Evolutionary conservation across 345 rosid genomes (phyloP), one percentile per base, ranked within the genome.

Genomic region (Eucalyptus marginata): DNA sequence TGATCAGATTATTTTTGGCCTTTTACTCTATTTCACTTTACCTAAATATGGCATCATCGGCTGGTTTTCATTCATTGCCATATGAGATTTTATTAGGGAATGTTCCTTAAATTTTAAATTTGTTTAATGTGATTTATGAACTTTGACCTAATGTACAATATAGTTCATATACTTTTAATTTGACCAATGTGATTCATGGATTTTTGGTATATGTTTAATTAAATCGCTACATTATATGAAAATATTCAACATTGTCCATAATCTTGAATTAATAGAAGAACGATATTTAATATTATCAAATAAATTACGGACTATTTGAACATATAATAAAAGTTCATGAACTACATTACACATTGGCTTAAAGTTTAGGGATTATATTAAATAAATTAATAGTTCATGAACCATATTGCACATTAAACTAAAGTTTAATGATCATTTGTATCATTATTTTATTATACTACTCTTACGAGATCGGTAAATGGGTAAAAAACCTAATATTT

Each of bases 261-360:
- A 56, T 56, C 62, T 56, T 56, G 29, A 56, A 56, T 56, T 56
- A 56, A 24, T 56, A 25, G 29, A 56, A 24, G 29, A 56, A 56
- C 0, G 9, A 9, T 25, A 2, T 56, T 56, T 56, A 24, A 25
- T 10, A 56, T 56, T 56, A 56, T 56, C 62, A 56, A 22, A 56
- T 10, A 4, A 56, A 56, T 24, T 12, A 56, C 3, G 3, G 29
- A 56, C 13, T 56, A 11, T 22, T 56, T 56, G 62, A 56, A 24
- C 1, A 56, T 25, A 56, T 9, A 4, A 56, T 56, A 25, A 56
- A 25, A 56, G 62, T 24, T 25, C 6, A 56, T 22, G 6, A 12
- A 56, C 0, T 25, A 24, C 8, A 56, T 56, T 22, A 5, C 20
- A 56, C 0, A 56, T 56, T 56, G 0, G 6, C 1, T 10, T 56